Conservation (phyloP, 192 early-diverging fungal genomes). For the Allomyces macrogynus region DNA sequence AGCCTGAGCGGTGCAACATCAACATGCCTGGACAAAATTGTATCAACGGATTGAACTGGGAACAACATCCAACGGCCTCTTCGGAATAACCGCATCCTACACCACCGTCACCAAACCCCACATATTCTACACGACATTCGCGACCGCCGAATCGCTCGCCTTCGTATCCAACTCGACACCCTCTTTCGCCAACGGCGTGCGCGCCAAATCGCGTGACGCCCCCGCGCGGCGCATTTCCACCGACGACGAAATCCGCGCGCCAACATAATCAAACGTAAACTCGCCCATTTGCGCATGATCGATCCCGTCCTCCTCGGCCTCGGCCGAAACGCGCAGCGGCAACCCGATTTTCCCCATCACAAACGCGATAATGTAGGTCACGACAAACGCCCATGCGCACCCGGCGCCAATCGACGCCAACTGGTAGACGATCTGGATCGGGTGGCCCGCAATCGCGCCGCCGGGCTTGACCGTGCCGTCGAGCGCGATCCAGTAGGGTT, state of each 20-base stretch:
- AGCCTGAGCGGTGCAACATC: too few relatives aligned
- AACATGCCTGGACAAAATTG: too few relatives aligned
- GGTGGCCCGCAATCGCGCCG: constrained; percentile 65
- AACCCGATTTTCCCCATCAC: constrained; percentile 47
- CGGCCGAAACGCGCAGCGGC: constrained; percentile 50
- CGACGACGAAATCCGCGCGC: neutral
- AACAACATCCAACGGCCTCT: too few relatives aligned
- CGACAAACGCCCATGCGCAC: constrained; percentile 51
- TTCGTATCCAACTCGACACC: too few relatives aligned
- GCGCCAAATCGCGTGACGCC: too few relatives aligned
- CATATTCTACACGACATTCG: too few relatives aligned
- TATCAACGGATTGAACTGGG: too few relatives aligned
- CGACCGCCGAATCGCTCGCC: too few relatives aligned
- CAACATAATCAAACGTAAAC: constrained; percentile 29
- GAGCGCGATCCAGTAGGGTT: constrained; percentile 44
- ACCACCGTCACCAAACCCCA: too few relatives aligned
- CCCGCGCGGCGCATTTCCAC: neutral
- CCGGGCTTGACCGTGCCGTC: constrained; percentile 28
- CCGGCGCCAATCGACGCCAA: constrained; percentile 46
- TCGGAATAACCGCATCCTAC: too few relatives aligned
- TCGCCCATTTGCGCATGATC: constrained; percentile 79
- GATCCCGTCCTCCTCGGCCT: constrained; percentile 48
- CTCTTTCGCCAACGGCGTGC: too few relatives aligned
- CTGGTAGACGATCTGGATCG: constrained; percentile 59
- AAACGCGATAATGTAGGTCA: constrained; percentile 49